Percentiles rank a stretch among this genome's conserved stretches.
Conservation (phyloP, 1,284 basidiomycete genomes). For the Sporisorium exsertum region DNA sequence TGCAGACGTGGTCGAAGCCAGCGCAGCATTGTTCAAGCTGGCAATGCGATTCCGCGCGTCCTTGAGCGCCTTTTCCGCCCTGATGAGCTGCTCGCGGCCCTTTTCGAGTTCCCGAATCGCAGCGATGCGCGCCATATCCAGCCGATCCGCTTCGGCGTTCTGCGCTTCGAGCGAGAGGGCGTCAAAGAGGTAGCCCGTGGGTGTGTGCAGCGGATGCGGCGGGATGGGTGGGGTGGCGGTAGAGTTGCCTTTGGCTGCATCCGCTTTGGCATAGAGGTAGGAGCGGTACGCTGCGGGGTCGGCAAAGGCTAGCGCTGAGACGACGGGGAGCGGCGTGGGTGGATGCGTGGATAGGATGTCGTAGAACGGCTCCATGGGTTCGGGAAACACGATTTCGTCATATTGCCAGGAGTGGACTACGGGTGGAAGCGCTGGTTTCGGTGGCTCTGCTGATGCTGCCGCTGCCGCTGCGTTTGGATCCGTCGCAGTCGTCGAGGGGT, state of each 20-base stretch:
- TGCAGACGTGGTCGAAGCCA: not conserved
- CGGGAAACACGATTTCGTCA: constrained; percentile 96
- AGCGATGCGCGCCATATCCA: constrained; percentile 81
- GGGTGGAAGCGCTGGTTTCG: constrained; percentile 54
- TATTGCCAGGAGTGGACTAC: constrained; percentile 92
- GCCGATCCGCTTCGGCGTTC: constrained; percentile 80
- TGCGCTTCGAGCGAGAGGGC: constrained; percentile 84
- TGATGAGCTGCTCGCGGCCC: constrained; percentile 64
- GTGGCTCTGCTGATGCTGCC: constrained; percentile 7
- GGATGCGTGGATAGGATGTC: constrained; percentile 83
- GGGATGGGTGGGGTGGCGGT: constrained; percentile 16
- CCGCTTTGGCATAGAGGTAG: constrained; percentile 38
- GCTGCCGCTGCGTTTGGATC: constrained; percentile 6
- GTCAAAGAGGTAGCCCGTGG: constrained; percentile 62
- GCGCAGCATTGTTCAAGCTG: constrained; percentile 19
- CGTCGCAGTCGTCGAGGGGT: not conserved
- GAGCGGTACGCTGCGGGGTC: constrained; percentile 54
- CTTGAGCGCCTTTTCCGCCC: constrained; percentile 64
- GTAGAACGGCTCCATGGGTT: constrained; percentile 90
- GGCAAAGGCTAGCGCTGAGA: constrained; percentile 58
- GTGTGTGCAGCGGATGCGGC: constrained; percentile 64
- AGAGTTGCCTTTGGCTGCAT: constrained; percentile 10
- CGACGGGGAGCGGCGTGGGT: constrained; percentile 76
- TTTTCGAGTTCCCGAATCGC: constrained; percentile 71
- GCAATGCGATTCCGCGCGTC: constrained; percentile 40